Evolutionary conservation across 139 green algal species (phyloP).

Genomic region (Diplosphaera chodatii): DNA sequence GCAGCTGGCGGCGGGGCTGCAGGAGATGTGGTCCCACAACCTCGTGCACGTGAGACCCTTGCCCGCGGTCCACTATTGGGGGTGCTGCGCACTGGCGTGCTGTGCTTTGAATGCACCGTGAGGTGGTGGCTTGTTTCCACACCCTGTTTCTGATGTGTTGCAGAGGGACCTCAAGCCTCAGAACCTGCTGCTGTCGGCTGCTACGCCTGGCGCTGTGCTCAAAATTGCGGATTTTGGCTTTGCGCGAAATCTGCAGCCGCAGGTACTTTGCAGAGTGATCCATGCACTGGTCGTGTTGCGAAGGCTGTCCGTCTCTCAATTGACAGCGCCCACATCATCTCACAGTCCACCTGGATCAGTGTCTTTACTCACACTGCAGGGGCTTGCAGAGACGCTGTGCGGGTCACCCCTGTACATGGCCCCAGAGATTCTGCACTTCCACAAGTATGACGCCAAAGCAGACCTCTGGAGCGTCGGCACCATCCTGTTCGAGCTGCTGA

Average conservation of each 20-base stretch:
- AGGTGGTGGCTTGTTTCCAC: too few species aligned
- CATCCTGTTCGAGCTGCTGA: conserved; percentile 93
- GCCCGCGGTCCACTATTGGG: too few species aligned
- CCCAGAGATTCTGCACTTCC: conserved; percentile 84
- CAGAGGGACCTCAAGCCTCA: conserved; percentile 97
- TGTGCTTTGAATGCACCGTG: too few species aligned
- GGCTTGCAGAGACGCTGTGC: conserved; percentile 93
- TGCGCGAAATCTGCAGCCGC: conserved; percentile 77
- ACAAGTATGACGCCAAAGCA: conserved; percentile 67
- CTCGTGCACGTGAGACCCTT: conserved; percentile 81
- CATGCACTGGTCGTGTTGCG: too few species aligned
- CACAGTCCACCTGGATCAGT: too few species aligned
- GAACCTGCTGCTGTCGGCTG: conserved; percentile 81
- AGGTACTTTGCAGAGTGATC: too few species aligned
- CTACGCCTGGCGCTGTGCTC: conserved; percentile 33
- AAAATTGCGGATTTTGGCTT: conserved; percentile 99
- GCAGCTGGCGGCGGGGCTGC: conserved; percentile 81
- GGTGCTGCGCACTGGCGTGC: too few species aligned
- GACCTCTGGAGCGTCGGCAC: conserved; percentile 93
- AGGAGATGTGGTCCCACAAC: conserved; percentile 72
- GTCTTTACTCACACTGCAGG: conserved; percentile 21
- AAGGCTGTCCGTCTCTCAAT: too few species aligned
- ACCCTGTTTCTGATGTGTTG: too few species aligned
- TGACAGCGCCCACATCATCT: too few species aligned
- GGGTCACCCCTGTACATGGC: conserved; percentile 98